A percentile compares a stretch with the other conserved stretches of the same genome.
Evolutionary conservation across 2,329 filamentous ascomycete species (phyloP).

Genomic region (Fusarium euwallaceae): DNA sequence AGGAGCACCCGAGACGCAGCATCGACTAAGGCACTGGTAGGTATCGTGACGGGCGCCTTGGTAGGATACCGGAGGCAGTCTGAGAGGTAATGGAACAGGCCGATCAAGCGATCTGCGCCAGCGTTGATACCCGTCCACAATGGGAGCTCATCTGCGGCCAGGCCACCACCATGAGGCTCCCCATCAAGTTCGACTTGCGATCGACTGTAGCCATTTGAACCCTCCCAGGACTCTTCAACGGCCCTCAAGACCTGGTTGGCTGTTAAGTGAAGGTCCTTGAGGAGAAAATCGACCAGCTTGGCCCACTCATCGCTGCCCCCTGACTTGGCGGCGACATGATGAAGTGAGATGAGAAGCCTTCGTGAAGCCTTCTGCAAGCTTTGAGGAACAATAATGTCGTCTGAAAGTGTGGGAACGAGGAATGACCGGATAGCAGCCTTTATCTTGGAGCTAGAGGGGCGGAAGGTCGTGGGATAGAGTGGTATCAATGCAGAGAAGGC

Average conservation of each 20-base stretch:
- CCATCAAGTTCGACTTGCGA: constrained; percentile 60
- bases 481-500: constrained; percentile 80
- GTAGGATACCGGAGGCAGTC: constrained; percentile 75
- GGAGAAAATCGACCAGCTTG: constrained; percentile 71
- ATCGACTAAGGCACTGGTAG: constrained; percentile 76
- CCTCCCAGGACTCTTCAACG: constrained; percentile 85
- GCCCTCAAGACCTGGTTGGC: constrained; percentile 83
- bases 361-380: constrained; percentile 70
- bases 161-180: constrained; percentile 62
- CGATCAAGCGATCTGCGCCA: constrained; percentile 77
- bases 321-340: constrained; percentile 85
- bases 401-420: constrained; percentile 74
- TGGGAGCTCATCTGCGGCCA: constrained; percentile 66
- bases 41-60: constrained; percentile 73
- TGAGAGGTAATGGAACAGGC: constrained; percentile 74
- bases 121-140: constrained; percentile 81
- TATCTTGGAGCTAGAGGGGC: constrained; percentile 79
- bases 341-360: constrained; percentile 76
- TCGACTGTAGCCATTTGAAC: constrained; percentile 65
- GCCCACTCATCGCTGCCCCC: constrained; percentile 83
- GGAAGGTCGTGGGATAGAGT: constrained; percentile 86
- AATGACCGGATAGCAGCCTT: constrained; percentile 70
- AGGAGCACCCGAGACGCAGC: constrained; percentile 78
- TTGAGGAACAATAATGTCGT: constrained; percentile 61
- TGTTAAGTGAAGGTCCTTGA: constrained; percentile 76